phyloP scores from a whole-genome alignment of 331 rosid species.

The Malus hybrid region DNA sequence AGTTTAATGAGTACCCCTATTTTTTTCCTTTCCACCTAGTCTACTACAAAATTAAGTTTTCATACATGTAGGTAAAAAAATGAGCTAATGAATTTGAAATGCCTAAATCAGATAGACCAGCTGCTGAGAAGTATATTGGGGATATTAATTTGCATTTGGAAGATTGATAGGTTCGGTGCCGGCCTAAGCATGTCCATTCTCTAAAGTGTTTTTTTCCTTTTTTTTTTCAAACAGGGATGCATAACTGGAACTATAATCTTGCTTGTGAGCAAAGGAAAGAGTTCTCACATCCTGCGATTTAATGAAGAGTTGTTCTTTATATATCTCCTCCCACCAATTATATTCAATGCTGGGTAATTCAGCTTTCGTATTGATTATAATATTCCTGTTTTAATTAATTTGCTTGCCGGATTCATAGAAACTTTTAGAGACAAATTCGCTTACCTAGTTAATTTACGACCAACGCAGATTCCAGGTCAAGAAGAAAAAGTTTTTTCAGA shows the following conservation, averaged over 20 bases:
- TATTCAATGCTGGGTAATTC: conserved; percentile 94
- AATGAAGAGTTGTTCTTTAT: conserved; percentile 81
- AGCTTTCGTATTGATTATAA: conserved; percentile 1
- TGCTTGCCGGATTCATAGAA: not conserved
- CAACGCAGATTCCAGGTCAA: conserved; percentile 81
- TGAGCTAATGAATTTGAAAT: too few relatives aligned
- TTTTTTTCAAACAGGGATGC: conserved; percentile 47
- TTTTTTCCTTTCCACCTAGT: not conserved
- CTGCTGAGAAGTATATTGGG: not conserved
- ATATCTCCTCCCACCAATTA: conserved; percentile 93
- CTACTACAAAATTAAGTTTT: not conserved
- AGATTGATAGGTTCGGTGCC: not conserved
- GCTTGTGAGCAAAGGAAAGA: conserved; percentile 56
- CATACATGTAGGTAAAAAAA: not conserved
- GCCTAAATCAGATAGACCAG: too few relatives aligned
- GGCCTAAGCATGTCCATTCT: not conserved
- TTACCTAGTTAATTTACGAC: not conserved
- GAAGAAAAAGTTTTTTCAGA: conserved; percentile 86
- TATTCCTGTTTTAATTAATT: not conserved
- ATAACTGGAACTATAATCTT: conserved; percentile 53
- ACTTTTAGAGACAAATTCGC: not conserved
- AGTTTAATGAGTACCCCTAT: not conserved
- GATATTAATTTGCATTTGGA: not conserved
- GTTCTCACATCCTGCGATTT: conserved; percentile 69
- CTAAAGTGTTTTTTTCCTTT: not conserved